Percentiles rank a stretch among this genome's conserved stretches.
Conservation (phyloP, 148 eudicot genomes). For the Vaccinium darrowii region DNA sequence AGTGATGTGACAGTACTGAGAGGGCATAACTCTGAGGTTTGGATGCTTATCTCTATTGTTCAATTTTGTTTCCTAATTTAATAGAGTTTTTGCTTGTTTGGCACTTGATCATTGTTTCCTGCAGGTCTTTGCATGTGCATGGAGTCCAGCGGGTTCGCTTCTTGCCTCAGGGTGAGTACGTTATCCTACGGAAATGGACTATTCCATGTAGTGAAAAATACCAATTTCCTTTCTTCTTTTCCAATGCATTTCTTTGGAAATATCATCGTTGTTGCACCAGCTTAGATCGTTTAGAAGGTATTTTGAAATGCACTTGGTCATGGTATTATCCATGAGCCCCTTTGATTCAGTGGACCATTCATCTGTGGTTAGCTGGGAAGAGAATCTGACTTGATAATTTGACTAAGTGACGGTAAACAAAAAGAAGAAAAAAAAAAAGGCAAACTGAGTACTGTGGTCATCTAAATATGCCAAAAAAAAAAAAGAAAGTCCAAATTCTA, state of each 20-base stretch:
- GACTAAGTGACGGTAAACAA: neutral
- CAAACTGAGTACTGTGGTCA: neutral
- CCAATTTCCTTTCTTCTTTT: neutral
- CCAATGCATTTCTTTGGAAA: neutral
- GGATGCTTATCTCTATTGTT: slow-evolving; percentile 10
- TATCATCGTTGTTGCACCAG: neutral
- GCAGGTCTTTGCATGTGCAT: slow-evolving; percentile 77
- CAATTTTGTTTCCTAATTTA: neutral
- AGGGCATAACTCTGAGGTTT: slow-evolving; percentile 74
- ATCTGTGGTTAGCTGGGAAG: neutral
- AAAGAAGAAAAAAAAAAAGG: neutral
- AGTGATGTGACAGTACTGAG: slow-evolving; percentile 52
- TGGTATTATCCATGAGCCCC: neutral
- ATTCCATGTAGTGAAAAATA: neutral
- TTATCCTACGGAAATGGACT: neutral
- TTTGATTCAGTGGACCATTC: neutral
- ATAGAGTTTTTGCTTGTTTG: neutral
- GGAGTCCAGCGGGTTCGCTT: slow-evolving; percentile 69
- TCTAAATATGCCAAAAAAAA: neutral
- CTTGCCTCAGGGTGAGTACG: slow-evolving; percentile 68
- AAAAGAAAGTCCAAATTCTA: neutral
- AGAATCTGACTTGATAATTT: neutral
- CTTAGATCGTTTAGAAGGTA: neutral
- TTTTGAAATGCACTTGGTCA: slow-evolving; percentile 3
- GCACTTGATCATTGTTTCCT: slow-evolving; percentile 4